Evolutionary conservation across 108 stramenopile species (phyloP).

Genomic region (Skeletonema marinoi): DNA sequence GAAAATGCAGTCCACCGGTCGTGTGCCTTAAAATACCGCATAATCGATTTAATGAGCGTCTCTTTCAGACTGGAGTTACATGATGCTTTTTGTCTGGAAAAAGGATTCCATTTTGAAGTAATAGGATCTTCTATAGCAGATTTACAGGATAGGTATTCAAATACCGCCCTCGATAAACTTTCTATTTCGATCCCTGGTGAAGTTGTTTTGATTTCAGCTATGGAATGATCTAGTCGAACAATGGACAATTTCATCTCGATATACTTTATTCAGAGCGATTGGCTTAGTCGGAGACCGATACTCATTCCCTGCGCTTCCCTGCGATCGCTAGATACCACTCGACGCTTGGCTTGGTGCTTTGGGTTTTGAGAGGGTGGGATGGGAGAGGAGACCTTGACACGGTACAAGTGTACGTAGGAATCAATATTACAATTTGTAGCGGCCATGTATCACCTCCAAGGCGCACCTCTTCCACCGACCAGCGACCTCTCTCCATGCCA

Average conservation of each 20-base stretch:
- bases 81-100: neutral
- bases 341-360: too few relatives aligned
- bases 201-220: slow-evolving; percentile 4
- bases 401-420: too few relatives aligned
- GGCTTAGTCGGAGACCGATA: too few relatives aligned
- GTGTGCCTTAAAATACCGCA: slow-evolving; percentile 43
- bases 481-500: too few relatives aligned
- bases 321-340: too few relatives aligned
- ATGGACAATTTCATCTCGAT: neutral
- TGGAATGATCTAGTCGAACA: slow-evolving; percentile 18
- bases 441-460: too few relatives aligned
- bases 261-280: neutral
- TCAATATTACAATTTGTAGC: too few relatives aligned
- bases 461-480: too few relatives aligned
- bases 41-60: slow-evolving; percentile 17
- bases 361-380: too few relatives aligned
- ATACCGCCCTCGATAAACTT: neutral
- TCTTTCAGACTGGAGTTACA: neutral
- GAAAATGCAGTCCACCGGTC: slow-evolving; percentile 63
- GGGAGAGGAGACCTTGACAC: too few relatives aligned
- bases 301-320: too few relatives aligned
- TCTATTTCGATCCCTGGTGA: neutral
- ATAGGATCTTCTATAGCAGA: neutral
- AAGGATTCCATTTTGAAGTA: neutral
- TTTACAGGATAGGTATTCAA: neutral